Percentiles rank a stretch among this genome's conserved stretches.
These are phyloP conservation scores for Ormosia semicastrata DNA, from an alignment of 306 rosid genomes.

Conservation along the genomic window DNA sequence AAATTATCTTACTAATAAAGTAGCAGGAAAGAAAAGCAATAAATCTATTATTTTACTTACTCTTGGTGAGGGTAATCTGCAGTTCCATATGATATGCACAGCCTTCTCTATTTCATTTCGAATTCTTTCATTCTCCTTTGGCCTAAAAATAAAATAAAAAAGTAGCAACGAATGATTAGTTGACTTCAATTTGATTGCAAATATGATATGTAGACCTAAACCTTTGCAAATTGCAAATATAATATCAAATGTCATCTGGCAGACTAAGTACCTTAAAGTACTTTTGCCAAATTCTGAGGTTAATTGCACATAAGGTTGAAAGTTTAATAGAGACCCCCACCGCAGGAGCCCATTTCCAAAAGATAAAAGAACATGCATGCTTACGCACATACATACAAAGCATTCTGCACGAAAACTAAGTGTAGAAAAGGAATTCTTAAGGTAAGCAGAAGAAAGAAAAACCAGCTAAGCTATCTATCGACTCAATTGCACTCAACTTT, in stretches of 20 bases:
- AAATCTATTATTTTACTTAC: constrained; percentile 44
- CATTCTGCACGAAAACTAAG: not conserved
- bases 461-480: not conserved
- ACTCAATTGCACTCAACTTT: not conserved
- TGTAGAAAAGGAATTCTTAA: not conserved
- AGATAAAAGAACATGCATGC: not conserved
- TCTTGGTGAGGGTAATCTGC: constrained; percentile 92
- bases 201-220: not conserved
- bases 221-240: not conserved
- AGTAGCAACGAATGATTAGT: not conserved
- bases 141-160: constrained; percentile 44
- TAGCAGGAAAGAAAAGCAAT: constrained; percentile 1
- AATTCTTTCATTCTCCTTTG: constrained; percentile 76
- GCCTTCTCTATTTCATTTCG: constrained; percentile 75
- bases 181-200: not conserved
- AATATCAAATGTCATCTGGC: not conserved
- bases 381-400: not conserved
- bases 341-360: not conserved
- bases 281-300: not conserved
- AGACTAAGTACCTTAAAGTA: not conserved
- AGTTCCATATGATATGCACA: constrained; percentile 87
- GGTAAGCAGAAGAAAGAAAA: not conserved
- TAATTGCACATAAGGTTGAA: not conserved
- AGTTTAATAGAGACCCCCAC: not conserved
- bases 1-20: not conserved